Evolutionary conservation across 2,329 filamentous ascomycete genomes (phyloP), one percentile per base, ranked within the genome.

Genomic region (Fusarium oxysporum): DNA sequence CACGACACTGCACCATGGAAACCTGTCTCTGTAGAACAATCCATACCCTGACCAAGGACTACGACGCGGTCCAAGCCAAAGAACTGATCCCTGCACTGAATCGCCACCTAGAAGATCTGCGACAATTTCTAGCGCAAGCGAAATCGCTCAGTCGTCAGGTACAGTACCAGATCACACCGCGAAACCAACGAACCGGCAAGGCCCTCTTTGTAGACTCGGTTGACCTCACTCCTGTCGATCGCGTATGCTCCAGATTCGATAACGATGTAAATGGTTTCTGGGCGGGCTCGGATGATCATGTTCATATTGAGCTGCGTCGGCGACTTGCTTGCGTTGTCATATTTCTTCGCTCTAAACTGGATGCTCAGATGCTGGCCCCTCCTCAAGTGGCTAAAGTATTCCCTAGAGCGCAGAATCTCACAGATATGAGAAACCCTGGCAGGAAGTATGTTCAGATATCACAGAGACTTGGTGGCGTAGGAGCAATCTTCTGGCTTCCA

Each of bases 371-470:
- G 5, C 44, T 62, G 35, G 55, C 77, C 8, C 64, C 76, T 5
- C 54, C 70, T 17, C 62, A 62, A 7, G 59, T 79, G 19, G 65
- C 72, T 33, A 28, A 51, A 1, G 25, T 77, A 4, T 67, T 78
- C 3, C 63, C 70, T 14, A 68, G 70, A 7, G 55, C 13, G 1
- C 35, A 58, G 1, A 77, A 72, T 32, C 35, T 69, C 6, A 43
- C 72, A 0, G 78, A 81, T 4, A 38, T 80, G 25, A 69, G 76
- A 4, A 77, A 79, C 41, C 73, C 78, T 3, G 79, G 79, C 0
- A 78, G 75, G 51, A 80, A 81, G 43, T 80, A 81, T 38, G 73
- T 80, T 58, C 80, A 79, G 53, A 77, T 81, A 35, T 74, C 73
- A 0, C 72, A 78, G 14, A 78, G 70, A 48, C 68, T 81, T 4